Base-by-base conservation (phyloP, 768 basidiomycete genomes). In the Zangia roseola region DNA sequence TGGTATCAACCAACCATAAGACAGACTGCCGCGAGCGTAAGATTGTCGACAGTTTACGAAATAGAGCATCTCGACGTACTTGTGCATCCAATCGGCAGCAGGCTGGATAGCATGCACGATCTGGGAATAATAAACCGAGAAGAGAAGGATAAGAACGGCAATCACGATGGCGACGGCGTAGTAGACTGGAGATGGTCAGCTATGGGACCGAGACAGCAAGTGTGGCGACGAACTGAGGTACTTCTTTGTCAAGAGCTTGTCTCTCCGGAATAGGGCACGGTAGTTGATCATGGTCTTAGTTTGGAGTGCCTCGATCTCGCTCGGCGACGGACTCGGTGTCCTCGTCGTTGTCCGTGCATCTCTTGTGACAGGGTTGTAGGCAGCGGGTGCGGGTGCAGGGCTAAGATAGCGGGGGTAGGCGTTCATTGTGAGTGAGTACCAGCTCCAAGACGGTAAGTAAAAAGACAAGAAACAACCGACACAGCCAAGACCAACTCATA, bases 1-100 rank as follows among this genome's bases (percentile, higher is more conserved):
- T 2, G 91, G 90, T 24, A 93, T 86, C 5, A 83, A 61, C 83
- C 83, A 91, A 26, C 88, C 90, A 45, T 69, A 73, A 23, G 69
- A 63, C 12, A 84, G 49, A 4, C 83, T 86, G 42, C 39, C 5
- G 31, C 33, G 56, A 12, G 49, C 1, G 10, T 43, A n/a, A 43
- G 30, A 33, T 9, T n/a, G 43, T 46, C 0, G 31, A 26, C 25
- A 10, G 39, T 45, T 10, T 30, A 40, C 10, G 12, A 4, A n/a
- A n/a, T 1, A n/a, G 20, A 17, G 36, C 31, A 36, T 12, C 45
- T 16, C 20, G 25, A 30, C 69, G 40, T 45, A 76, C 74, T 34
- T 50, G 51, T 74, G 68, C 66, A 82, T 74, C 72, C 73, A 72
- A 17, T 71, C 64, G 6, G 75, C 77, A 1, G 69, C 68, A 3